Conservation (phyloP, 768 basidiomycete genomes). For the Tylopilus balloui region DNA sequence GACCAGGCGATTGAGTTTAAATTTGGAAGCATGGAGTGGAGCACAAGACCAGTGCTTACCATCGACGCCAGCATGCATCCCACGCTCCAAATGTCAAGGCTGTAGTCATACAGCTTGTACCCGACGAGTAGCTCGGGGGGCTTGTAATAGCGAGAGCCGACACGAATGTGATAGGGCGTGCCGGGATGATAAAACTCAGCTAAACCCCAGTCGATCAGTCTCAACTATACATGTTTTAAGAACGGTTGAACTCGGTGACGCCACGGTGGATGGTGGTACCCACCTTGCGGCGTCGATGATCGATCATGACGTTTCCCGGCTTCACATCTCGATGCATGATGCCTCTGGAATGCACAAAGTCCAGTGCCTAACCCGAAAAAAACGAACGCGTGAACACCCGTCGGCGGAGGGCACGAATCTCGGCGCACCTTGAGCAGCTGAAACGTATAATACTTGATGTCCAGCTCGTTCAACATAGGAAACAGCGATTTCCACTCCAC, state of each 20-base stretch:
- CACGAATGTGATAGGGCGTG: constrained; percentile 68
- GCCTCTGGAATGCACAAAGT: constrained; percentile 67
- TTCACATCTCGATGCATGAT: constrained; percentile 71
- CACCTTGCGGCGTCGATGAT: constrained; percentile 57
- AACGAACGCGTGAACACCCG: background rate
- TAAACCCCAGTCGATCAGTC: constrained; percentile 72
- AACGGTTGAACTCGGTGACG: background rate
- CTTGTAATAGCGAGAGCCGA: constrained; percentile 70
- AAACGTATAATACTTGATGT: constrained; percentile 64
- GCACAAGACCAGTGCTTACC: constrained; percentile 37
- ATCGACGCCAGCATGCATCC: constrained; percentile 75
- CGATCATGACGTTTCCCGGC: constrained; percentile 72
- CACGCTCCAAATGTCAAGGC: constrained; percentile 68
- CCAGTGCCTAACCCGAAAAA: constrained; percentile 41
- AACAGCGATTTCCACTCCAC: constrained; percentile 62
- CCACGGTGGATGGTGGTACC: constrained; percentile 15
- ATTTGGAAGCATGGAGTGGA: background rate
- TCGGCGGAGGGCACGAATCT: background rate
- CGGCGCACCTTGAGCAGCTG: constrained; percentile 51
- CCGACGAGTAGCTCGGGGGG: constrained; percentile 69
- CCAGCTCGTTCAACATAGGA: constrained; percentile 53
- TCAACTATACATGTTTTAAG: constrained; percentile 32
- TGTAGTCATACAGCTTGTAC: constrained; percentile 69
- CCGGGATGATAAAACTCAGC: constrained; percentile 74
- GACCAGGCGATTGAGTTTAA: background rate